Evolutionary conservation across 148 eudicot genomes (phyloP).

Genomic region (Rhododendron vialii): DNA sequence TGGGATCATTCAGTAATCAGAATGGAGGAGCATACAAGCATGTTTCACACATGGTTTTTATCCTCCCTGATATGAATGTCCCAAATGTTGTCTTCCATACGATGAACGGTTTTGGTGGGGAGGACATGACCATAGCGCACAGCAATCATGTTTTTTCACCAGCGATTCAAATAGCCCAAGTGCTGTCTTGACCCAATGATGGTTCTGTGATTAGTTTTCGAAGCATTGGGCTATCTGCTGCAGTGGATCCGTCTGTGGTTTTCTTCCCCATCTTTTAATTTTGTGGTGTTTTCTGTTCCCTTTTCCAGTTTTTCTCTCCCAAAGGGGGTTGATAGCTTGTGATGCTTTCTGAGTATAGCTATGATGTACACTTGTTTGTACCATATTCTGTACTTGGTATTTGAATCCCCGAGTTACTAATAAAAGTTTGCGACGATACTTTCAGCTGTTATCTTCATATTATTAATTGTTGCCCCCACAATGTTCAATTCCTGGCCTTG

Average conservation of each 20-base stretch:
- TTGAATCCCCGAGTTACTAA: background rate
- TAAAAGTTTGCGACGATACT: background rate
- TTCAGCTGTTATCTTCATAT: background rate
- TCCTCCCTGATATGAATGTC: background rate
- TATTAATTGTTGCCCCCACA: too few relatives aligned
- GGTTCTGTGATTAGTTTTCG: slow-evolving; percentile 24
- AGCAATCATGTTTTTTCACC: slow-evolving; percentile 30
- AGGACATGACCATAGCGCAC: background rate
- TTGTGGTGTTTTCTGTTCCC: background rate
- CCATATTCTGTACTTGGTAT: background rate
- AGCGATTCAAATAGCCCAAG: slow-evolving; percentile 20
- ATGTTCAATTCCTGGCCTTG: too few relatives aligned
- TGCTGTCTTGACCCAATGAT: slow-evolving; percentile 18
- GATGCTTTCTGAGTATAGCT: background rate
- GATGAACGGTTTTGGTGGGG: background rate
- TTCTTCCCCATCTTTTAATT: slow-evolving; percentile 29
- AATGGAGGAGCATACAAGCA: slow-evolving; percentile 16
- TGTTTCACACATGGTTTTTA: background rate
- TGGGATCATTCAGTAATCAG: slow-evolving; percentile 23
- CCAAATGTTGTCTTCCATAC: background rate
- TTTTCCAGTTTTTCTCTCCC: slow-evolving; percentile 2
- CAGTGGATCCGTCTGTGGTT: slow-evolving; percentile 21
- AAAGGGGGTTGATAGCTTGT: background rate
- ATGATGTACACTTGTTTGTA: background rate
- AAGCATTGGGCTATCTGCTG: slow-evolving; percentile 23